These are phyloP conservation scores for Globisporangium cederbergense DNA, from an alignment of 352 stramenopile species.

Conservation along the genomic window DNA sequence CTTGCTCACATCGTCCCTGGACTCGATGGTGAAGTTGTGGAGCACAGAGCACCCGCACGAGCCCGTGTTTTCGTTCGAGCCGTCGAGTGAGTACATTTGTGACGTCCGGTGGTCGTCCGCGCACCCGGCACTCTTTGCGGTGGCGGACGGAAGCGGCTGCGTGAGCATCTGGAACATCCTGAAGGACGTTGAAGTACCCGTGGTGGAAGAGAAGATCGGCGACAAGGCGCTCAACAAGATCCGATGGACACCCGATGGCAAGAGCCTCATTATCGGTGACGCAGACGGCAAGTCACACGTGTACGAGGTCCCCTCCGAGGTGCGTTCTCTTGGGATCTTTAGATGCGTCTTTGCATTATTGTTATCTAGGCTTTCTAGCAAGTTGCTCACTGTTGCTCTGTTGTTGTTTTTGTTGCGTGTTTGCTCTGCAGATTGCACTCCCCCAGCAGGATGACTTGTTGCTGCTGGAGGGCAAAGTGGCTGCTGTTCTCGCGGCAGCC, in stretches of 20 bases:
- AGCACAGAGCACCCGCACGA: constrained; percentile 70
- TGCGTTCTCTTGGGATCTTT: constrained; percentile 25
- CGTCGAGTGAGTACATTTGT: constrained; percentile 86
- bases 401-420: constrained; percentile 1
- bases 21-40: constrained; percentile 88
- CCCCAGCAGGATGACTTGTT: constrained; percentile 59
- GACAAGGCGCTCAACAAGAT: constrained; percentile 83
- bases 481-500: constrained; percentile 39
- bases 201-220: constrained; percentile 59
- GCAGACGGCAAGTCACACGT: constrained; percentile 68
- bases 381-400: constrained; percentile 8
- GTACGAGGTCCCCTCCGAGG: constrained; percentile 77
- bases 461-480: constrained; percentile 63
- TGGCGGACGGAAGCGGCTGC: constrained; percentile 67
- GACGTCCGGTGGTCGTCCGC: constrained; percentile 83
- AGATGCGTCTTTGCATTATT: neutral
- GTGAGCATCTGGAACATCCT: constrained; percentile 86
- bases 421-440: constrained; percentile 44
- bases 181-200: constrained; percentile 77
- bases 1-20: constrained; percentile 78
- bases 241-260: constrained; percentile 75
- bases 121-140: constrained; percentile 78
- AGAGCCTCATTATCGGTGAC: constrained; percentile 76
- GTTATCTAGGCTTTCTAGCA: neutral
- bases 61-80: constrained; percentile 80